Percentiles rank a stretch among this genome's conserved stretches.
Evolutionary conservation across 371 early-diverging fungal species (phyloP).

Genomic region (Apophysomyces trapeziformis): DNA sequence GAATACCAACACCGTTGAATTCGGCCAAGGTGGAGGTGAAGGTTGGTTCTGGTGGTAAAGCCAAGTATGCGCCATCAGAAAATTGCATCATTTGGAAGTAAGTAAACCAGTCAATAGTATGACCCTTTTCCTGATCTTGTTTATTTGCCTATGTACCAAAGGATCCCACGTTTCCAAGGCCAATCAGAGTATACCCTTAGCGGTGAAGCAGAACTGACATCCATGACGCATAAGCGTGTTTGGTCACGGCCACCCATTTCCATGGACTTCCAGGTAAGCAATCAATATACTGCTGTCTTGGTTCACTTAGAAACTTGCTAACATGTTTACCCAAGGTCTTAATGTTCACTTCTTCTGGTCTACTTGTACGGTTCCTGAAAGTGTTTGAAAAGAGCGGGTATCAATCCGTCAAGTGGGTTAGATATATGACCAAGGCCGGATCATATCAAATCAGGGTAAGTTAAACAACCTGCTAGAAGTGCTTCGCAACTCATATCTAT

Average conservation of each 20-base stretch:
- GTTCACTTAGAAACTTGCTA: neutral
- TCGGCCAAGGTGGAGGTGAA: conserved; percentile 73
- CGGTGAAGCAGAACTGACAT: conserved; percentile 74
- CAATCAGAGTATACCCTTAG: conserved; percentile 76
- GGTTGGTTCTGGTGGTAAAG: conserved; percentile 77
- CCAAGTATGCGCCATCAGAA: conserved; percentile 85
- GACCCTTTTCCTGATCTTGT: neutral
- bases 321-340: conserved; percentile 32
- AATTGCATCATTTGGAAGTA: conserved; percentile 92
- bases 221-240: conserved; percentile 78
- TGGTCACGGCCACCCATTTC: conserved; percentile 93
- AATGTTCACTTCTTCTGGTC: conserved; percentile 90
- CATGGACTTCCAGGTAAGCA: conserved; percentile 80
- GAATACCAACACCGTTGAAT: conserved; percentile 86
- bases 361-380: conserved; percentile 88
- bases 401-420: conserved; percentile 91
- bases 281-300: neutral
- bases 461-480: neutral
- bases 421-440: conserved; percentile 92
- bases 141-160: conserved; percentile 24
- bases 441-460: conserved; percentile 85
- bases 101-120: conserved; percentile 21
- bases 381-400: conserved; percentile 92
- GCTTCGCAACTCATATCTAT: too few relatives aligned
- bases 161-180: conserved; percentile 85